Conservation (phyloP, 139 green algal species). For the Astrephomene gubernaculifera region DNA sequence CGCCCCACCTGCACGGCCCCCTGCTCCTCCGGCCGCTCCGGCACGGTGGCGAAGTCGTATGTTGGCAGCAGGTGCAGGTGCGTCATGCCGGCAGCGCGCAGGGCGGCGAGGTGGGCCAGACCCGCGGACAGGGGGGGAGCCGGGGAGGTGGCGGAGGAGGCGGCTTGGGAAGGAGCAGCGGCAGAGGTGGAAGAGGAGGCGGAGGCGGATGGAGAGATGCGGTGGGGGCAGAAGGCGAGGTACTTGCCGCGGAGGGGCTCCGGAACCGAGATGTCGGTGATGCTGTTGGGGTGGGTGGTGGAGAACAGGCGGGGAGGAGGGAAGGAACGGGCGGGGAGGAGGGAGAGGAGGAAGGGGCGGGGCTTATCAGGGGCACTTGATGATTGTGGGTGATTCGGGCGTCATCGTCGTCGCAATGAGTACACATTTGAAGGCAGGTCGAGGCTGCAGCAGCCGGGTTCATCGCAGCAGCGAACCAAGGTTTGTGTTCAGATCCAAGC, state of each 20-base stretch:
- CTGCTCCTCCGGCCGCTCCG: slow-evolving; percentile 81
- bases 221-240: slow-evolving; percentile 74
- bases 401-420: no score
- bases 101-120: slow-evolving; percentile 48
- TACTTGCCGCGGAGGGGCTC: slow-evolving; percentile 81
- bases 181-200: no score
- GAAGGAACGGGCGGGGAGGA: no score
- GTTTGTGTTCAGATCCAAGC: no score
- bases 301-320: no score
- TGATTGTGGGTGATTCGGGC: no score
- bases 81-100: slow-evolving; percentile 74
- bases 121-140: slow-evolving; percentile 52
- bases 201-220: not conserved
- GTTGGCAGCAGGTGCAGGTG: slow-evolving; percentile 92
- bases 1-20: slow-evolving; percentile 18
- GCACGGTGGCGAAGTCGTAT: slow-evolving; percentile 90
- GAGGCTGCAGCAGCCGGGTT: no score
- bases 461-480: no score
- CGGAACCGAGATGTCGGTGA: slow-evolving; percentile 74
- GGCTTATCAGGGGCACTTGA: no score
- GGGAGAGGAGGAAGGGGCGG: no score
- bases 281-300: slow-evolving; percentile 65
- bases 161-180: not conserved
- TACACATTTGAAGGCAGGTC: no score
- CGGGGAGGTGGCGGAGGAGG: not conserved